These are phyloP conservation scores for Kwoniella pini DNA, from an alignment of 768 basidiomycete genomes.

Conservation along the genomic window DNA sequence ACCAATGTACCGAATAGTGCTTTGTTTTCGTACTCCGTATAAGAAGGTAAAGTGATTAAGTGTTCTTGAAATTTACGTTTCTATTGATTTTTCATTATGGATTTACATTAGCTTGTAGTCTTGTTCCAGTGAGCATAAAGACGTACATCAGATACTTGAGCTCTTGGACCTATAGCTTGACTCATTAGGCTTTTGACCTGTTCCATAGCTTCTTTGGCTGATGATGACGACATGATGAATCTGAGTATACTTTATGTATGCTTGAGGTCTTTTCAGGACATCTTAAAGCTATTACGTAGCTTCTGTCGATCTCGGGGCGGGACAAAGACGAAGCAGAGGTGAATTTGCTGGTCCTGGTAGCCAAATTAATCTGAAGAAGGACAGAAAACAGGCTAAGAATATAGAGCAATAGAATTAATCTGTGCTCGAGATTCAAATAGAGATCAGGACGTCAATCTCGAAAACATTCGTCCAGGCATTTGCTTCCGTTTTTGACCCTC, in stretches of 20 bases:
- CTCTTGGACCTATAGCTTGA: background rate
- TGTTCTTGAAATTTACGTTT: conserved; percentile 26
- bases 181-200: background rate
- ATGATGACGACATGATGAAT: conserved; percentile 2
- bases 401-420: too few relatives aligned
- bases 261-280: background rate
- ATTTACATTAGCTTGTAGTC: background rate
- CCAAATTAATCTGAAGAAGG: too few relatives aligned
- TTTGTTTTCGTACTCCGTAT: conserved; percentile 28
- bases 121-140: too few relatives aligned
- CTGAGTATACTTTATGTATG: background rate
- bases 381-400: too few relatives aligned
- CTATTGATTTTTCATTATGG: conserved; percentile 7
- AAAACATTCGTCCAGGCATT: too few relatives aligned
- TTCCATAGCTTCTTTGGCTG: background rate
- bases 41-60: conserved; percentile 32
- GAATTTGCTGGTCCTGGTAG: too few relatives aligned
- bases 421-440: too few relatives aligned
- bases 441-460: too few relatives aligned
- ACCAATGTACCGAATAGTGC: conserved; percentile 38
- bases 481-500: too few relatives aligned
- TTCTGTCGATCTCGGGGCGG: too few relatives aligned
- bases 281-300: too few relatives aligned
- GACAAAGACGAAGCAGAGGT: too few relatives aligned
- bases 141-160: background rate